Conservation (phyloP, 768 basidiomycete genomes). For the Fomitopsis serialis region DNA sequence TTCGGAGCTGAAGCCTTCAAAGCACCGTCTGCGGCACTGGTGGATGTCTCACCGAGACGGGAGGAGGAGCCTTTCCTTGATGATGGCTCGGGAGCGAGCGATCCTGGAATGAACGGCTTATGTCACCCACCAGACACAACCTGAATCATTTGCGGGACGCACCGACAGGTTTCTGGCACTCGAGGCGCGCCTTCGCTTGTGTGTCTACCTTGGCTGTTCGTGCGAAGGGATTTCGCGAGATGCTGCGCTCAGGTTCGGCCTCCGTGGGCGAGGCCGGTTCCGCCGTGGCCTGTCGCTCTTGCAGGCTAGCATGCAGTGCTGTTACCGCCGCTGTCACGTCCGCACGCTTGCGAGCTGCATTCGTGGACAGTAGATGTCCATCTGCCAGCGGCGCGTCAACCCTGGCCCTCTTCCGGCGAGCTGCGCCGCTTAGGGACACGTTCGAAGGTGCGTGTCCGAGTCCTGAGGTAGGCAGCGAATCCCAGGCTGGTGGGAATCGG, state of each 20-base stretch:
- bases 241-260: neutral
- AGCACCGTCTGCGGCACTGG: neutral
- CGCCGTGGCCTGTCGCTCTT: neutral
- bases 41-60: too few species aligned
- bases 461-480: neutral
- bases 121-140: too few species aligned
- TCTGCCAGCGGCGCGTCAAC: neutral
- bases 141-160: neutral
- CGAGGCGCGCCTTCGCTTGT: too few species aligned
- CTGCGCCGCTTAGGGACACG: neutral
- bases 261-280: too few species aligned
- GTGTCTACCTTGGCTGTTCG: neutral
- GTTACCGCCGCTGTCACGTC: neutral
- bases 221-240: constrained; percentile 3
- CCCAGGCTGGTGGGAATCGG: constrained; percentile 19
- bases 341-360: neutral
- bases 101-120: too few species aligned
- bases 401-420: neutral
- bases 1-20: neutral
- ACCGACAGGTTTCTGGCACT: neutral
- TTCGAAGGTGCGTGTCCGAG: too few species aligned
- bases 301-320: neutral
- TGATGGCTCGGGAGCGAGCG: too few species aligned
- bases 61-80: neutral
- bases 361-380: neutral